Evolutionary conservation across 192 early-diverging fungal species (phyloP), one percentile per base, ranked within the genome.

Genomic region (Backusella liffmaniae): DNA sequence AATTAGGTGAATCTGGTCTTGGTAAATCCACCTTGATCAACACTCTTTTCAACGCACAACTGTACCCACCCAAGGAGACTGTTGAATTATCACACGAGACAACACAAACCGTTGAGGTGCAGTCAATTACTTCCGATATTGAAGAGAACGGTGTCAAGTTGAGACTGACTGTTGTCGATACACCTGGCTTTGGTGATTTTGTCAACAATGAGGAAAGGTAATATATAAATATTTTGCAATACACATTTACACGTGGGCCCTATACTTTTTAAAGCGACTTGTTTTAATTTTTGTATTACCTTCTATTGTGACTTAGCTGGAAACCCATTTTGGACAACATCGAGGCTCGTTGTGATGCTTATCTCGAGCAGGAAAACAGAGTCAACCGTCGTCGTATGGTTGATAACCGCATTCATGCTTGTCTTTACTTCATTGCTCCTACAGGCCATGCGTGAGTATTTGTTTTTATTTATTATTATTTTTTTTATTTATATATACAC

Each of bases 1-100:
- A 56, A 30, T 5, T 42, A 81, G 80, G 80, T 72, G 94, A 96
- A 78, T 94, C 96, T 39, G 98, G 98, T 42, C 88, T 98, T 36
- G 98, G 98, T 73, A 99, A 99, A 89, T 95, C 95, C 26, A 99
- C 98, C 9, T 87, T 99, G 42, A 93, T 98, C 86, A 99, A 99
- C 88, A 99, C 98, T 46, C 82, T 99, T 68, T 99, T 98, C 79
- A 94, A 96, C 75, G 90, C 94, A 37, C 91, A 90, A 51, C 86
- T 99, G 34, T 94, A 96, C 84, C 92, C 95, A 42, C 86, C 91
- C 68, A 94, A 94, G 79, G 86, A 90, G 72, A 72, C 77, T 56
- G 87, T 88, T 67, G 89, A 87, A 71, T 88, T 89, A 65, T 85
- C 90, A 73, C 86, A 88, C 34, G 96, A 93, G 42, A 67, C 84